Base-by-base conservation (phyloP, 306 rosid species). In the Fagus sylvatica region DNA sequence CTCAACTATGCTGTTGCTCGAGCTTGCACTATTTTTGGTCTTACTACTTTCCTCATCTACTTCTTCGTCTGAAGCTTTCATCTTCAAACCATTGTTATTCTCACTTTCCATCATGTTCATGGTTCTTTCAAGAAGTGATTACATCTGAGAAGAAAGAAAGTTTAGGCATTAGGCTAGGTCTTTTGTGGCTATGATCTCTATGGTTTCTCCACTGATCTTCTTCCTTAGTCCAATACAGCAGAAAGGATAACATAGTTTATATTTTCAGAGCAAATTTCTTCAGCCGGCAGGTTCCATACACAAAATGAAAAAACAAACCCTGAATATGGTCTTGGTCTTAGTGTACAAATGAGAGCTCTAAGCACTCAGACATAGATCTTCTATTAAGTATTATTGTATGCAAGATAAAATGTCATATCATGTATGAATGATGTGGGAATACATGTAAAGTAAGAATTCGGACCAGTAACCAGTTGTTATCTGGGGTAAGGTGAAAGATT, bases 1-100 rank as follows among this genome's bases (percentile, higher is more conserved):
- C 30, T 66, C 71, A 17, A 39, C 71, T 17, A 66, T n/a, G 49
- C 71, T 66, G 33, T 66, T 66, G 71, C 71, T 66, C 71, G 71
- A 66, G 49, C 71, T 39, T 7, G 71, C 71, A 66, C 71, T 66
- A 32, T 39, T 66, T 66, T 66, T 66, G 49, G 49, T 17, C 71
- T 66, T 66, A 39, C 71, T 66, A 39, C 71, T 66, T 66, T 66
- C 71, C 37, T 39, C 33, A 16, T 66, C 71, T 66, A 22, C 49
- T 39, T 66, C 49, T 2, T 66, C 49, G 6, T 17, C 71, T 17
- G 71, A 39, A 9, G 49, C 7, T 66, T 39, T 39, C 48, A 37
- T 6, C 33, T 39, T 39, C 71, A 39, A 39, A 17, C 71, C 49
- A 66, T 40, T 48, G 28, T 12, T 33, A 33, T 16, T 13, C 43